Conservation (phyloP, 1,284 basidiomycete genomes). For the Earliella scabrosa region DNA sequence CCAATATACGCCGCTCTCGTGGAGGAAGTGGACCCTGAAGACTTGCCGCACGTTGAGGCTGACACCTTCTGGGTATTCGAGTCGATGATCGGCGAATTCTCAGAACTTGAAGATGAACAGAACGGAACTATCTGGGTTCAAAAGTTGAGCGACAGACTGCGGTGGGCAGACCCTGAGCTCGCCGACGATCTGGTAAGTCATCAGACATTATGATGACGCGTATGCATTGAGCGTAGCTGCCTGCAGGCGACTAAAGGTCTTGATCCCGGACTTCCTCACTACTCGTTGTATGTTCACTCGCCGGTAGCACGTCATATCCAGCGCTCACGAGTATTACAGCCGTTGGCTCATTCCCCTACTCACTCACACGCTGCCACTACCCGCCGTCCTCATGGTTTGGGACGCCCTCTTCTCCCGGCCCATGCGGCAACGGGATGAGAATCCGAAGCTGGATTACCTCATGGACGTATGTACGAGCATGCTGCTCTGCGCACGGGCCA, state of each 20-base stretch:
- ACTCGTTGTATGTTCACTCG: slow-evolving; percentile 69
- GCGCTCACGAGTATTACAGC: slow-evolving; percentile 41
- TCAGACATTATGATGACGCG: not conserved
- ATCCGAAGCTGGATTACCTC: slow-evolving; percentile 68
- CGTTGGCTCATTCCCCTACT: slow-evolving; percentile 78
- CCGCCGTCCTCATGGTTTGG: slow-evolving; percentile 66
- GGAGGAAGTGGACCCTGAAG: slow-evolving; percentile 64
- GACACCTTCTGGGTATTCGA: slow-evolving; percentile 84
- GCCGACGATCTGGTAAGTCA: slow-evolving; percentile 60
- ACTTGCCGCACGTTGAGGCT: slow-evolving; percentile 71
- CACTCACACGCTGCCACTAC: slow-evolving; percentile 69
- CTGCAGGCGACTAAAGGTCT: slow-evolving; percentile 60
- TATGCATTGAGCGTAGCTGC: slow-evolving; percentile 8
- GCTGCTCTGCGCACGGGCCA: slow-evolving; percentile 59
- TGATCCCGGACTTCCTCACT: slow-evolving; percentile 75
- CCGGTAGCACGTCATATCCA: not conserved
- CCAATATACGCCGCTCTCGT: slow-evolving; percentile 67
- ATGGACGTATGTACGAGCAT: slow-evolving; percentile 72
- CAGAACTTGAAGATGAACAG: slow-evolving; percentile 71
- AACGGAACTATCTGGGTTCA: slow-evolving; percentile 64
- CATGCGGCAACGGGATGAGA: slow-evolving; percentile 54
- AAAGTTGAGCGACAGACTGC: slow-evolving; percentile 63
- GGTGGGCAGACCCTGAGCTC: slow-evolving; percentile 69
- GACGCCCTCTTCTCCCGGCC: slow-evolving; percentile 69
- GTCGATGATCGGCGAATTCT: slow-evolving; percentile 70